phyloP scores from a whole-genome alignment of 139 green algal species.

The Ostreobium quekettii region DNA sequence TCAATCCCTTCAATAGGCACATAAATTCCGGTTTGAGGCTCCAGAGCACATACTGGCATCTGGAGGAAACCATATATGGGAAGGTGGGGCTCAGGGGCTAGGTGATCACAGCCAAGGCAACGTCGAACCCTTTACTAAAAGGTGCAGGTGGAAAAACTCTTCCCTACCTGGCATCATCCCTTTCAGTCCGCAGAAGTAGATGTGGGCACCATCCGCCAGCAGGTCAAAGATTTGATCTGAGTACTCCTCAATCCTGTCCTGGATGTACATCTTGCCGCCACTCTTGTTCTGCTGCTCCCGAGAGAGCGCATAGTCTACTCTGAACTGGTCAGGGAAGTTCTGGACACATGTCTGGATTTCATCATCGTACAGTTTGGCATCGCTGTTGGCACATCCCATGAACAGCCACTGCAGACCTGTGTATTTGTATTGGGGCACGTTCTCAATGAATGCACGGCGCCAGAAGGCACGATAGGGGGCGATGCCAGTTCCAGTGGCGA shows the following conservation, averaged over 20 bases:
- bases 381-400: conserved; percentile 97
- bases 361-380: conserved; percentile 94
- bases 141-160: too few relatives aligned
- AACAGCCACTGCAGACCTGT: conserved; percentile 95
- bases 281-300: conserved; percentile 81
- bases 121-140: too few relatives aligned
- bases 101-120: too few relatives aligned
- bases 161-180: conserved; percentile 92
- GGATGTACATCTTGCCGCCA: conserved; percentile 95
- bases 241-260: conserved; percentile 98
- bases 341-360: conserved; percentile 66
- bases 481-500: conserved; percentile 98
- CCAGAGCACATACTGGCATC: too few relatives aligned
- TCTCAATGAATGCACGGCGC: conserved; percentile 89
- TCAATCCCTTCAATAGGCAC: too few relatives aligned
- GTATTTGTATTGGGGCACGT: conserved; percentile 91
- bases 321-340: conserved; percentile 85
- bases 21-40: too few relatives aligned
- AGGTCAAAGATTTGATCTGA: conserved; percentile 94
- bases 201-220: conserved; percentile 90
- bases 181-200: conserved; percentile 99
- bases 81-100: too few relatives aligned
- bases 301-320: conserved; percentile 91
- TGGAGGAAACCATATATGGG: too few relatives aligned
- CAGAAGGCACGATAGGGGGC: conserved; percentile 95